Conservation (phyloP, 805 yeast genomes). For the Cyberlindnera nakhonratchasimensis region DNA sequence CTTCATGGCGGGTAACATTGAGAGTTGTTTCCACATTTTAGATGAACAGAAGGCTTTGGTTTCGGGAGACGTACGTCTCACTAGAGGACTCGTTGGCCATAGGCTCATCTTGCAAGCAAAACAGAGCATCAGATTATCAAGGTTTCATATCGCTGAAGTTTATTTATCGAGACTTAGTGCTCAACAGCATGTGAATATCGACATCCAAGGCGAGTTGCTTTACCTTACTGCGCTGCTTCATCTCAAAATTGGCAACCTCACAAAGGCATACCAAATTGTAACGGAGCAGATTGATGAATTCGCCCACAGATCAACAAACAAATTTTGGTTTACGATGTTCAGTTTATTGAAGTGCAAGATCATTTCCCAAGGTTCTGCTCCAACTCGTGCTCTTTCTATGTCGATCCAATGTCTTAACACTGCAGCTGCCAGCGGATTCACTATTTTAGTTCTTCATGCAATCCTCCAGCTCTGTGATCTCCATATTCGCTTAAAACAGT, state of each 20-base stretch:
- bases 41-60: constrained; percentile 30
- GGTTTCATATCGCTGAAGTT: constrained; percentile 27
- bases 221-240: constrained; percentile 27
- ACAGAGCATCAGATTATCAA: constrained; percentile 27
- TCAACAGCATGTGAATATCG: constrained; percentile 26
- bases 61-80: constrained; percentile 27
- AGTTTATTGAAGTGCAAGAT: constrained; percentile 46
- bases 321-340: constrained; percentile 43
- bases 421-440: constrained; percentile 45
- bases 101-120: constrained; percentile 38
- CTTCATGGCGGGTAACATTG: constrained; percentile 40
- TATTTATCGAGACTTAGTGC: constrained; percentile 22
- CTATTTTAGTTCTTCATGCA: constrained; percentile 44
- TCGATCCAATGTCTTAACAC: constrained; percentile 46
- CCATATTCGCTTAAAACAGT: constrained; percentile 39
- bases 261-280: constrained; percentile 24
- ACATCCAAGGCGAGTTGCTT: constrained; percentile 29
- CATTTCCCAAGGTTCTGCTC: constrained; percentile 39
- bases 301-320: constrained; percentile 28
- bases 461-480: constrained; percentile 43
- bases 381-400: constrained; percentile 48
- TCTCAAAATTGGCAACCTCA: constrained; percentile 23
- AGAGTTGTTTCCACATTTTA: constrained; percentile 36
- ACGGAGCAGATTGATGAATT: constrained; percentile 13
- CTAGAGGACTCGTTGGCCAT: constrained; percentile 40